phyloP scores from a whole-genome alignment of 306 rosid species.

The Ammopiptanthus mongolicus region DNA sequence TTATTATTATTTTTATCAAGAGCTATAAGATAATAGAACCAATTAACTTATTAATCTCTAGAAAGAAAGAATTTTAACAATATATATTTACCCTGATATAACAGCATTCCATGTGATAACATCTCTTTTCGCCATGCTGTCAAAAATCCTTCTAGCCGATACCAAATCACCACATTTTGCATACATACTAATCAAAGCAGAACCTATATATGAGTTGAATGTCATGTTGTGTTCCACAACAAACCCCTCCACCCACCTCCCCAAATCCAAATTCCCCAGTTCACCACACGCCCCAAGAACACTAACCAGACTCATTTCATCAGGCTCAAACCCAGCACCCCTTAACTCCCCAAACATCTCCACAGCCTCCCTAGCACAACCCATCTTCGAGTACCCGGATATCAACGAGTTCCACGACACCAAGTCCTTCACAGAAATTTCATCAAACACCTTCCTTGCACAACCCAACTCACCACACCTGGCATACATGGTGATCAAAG shows the following conservation, averaged over 20 bases:
- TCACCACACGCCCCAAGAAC: slow-evolving; percentile 85
- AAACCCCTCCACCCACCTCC: slow-evolving; percentile 72
- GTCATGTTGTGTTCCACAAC: slow-evolving; percentile 40
- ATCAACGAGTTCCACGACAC: slow-evolving; percentile 93
- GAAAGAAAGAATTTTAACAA: background rate
- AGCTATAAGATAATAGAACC: background rate
- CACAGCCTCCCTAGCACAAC: slow-evolving; percentile 56
- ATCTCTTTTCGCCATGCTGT: slow-evolving; percentile 53
- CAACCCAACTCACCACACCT: slow-evolving; percentile 41
- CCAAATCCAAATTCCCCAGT: slow-evolving; percentile 63
- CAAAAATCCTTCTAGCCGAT: slow-evolving; percentile 71
- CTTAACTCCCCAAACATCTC: slow-evolving; percentile 56
- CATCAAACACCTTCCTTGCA: slow-evolving; percentile 79
- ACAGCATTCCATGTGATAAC: slow-evolving; percentile 81
- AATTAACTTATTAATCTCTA: background rate
- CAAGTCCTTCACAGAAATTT: slow-evolving; percentile 56
- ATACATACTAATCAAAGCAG: slow-evolving; percentile 79
- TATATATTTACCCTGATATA: slow-evolving; percentile 64
- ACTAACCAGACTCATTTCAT: slow-evolving; percentile 72
- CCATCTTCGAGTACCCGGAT: slow-evolving; percentile 69
- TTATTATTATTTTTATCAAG: background rate
- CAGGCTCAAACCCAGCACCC: slow-evolving; percentile 59
- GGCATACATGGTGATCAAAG: slow-evolving; percentile 63
- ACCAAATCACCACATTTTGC: slow-evolving; percentile 72
- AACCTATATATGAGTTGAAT: slow-evolving; percentile 65